These are phyloP conservation scores for Tephrocybe rancida DNA, from an alignment of 768 basidiomycete genomes.

Conservation along the genomic window DNA sequence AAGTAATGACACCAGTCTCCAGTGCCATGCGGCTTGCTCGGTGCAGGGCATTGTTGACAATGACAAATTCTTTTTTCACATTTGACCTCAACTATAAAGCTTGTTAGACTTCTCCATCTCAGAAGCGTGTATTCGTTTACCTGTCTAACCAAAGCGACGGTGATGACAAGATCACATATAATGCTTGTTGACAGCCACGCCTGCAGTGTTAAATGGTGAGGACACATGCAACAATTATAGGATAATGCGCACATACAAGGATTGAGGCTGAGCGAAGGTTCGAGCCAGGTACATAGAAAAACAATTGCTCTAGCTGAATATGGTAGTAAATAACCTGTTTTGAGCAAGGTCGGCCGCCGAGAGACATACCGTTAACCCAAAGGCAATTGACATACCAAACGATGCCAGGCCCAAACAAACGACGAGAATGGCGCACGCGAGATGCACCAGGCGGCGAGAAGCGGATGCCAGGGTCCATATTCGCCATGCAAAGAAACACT, in stretches of 20 bases:
- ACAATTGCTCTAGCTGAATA: not conserved
- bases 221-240: not conserved
- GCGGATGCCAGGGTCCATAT: not conserved
- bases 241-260: not conserved
- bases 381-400: conserved; percentile 8
- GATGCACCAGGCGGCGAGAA: not conserved
- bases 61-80: not conserved
- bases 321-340: not conserved
- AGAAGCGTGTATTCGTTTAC: not conserved
- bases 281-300: not conserved
- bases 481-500: not conserved
- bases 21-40: not conserved
- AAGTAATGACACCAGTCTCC: conserved; percentile 1
- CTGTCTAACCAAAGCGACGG: not conserved
- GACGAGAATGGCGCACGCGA: not conserved
- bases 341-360: not conserved
- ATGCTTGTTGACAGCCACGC: not conserved
- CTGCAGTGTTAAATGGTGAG: not conserved
- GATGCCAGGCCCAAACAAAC: conserved; percentile 9
- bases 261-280: not conserved
- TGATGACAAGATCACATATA: not conserved
- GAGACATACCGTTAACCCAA: not conserved
- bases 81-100: not conserved
- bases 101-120: not conserved
- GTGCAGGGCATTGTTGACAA: not conserved